Base-by-base conservation (phyloP, 768 basidiomycete species). In the Holtermanniella nyarrowii region DNA sequence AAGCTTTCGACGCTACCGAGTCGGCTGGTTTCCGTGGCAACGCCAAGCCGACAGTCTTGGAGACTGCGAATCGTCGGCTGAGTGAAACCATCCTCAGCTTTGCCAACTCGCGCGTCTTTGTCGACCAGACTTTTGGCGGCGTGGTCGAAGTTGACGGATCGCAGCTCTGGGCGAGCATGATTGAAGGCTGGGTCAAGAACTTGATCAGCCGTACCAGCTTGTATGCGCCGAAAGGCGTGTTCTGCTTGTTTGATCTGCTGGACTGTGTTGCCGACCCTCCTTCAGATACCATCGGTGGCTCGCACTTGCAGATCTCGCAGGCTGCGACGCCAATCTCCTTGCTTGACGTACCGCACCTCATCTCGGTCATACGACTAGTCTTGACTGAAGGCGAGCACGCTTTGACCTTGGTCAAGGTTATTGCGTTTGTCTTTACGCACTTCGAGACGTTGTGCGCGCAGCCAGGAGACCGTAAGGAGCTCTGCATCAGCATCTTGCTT, bases 1-100 rank as follows among this genome's bases (percentile, higher is more conserved):
- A 55, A 4, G 56, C 57, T 26, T 72, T 76, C 58, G 73, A 73
- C 48, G 70, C 72, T 26, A 70, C 70, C 40, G 75, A 76, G 46
- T 71, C 70, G 12, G 74, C 74, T 3, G 73, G 71, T 23, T 65
- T 75, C 12, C 62, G 66, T 1, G 71, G 69, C 11, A 69, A 69
- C n/a, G 66, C 68, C 46, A 76, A 76, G 58, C 75, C 75, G 0
- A 67, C 73, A n/a, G 70, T 74, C 0, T 66, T 76, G 45, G 74
- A 75, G 50, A 73, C 73, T n/a, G 74, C 74, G 11, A 75, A 75
- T 55, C 65, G 74, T 12, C 57, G 74, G 1, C 55, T 76, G 26
- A 70, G 71, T 0, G 68, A 72, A 56, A 75, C 73, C 1, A 62
- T 76, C 24, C 63, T 71, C 27, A 71, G 73, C 20, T 66, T 73